Conservation (phyloP, 371 early-diverging fungal genomes). For the Entomophthora muscae region DNA sequence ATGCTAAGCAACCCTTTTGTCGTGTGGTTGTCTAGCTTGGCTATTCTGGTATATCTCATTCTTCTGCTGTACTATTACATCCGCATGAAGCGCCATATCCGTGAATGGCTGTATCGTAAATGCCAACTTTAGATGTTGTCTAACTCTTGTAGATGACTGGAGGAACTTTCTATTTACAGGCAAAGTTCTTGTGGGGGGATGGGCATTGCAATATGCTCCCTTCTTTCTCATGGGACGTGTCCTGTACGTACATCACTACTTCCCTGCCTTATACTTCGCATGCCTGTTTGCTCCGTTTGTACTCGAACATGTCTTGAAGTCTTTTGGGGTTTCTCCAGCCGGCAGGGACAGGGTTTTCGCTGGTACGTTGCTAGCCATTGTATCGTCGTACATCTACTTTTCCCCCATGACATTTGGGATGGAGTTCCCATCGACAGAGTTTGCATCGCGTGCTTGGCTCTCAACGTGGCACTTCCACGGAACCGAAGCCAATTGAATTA, state of each 20-base stretch:
- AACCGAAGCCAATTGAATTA: neutral
- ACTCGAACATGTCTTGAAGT: constrained; percentile 28
- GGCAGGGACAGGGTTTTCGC: constrained; percentile 6
- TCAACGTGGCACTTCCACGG: constrained; percentile 1
- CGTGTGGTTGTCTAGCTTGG: constrained; percentile 74
- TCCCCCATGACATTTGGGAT: constrained; percentile 6
- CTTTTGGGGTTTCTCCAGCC: constrained; percentile 20
- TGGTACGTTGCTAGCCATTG: neutral
- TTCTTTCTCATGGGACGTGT: constrained; percentile 97
- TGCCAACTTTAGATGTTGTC: neutral
- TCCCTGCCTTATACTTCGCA: constrained; percentile 92
- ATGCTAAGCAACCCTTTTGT: constrained; percentile 91
- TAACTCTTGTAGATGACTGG: constrained; percentile 36
- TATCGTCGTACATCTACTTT: neutral
- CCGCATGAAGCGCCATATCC: constrained; percentile 43
- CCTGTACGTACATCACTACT: constrained; percentile 96
- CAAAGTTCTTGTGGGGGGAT: constrained; percentile 66
- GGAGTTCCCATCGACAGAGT: neutral
- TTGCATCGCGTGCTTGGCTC: neutral
- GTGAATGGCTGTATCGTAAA: constrained; percentile 26
- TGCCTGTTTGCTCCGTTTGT: constrained; percentile 50
- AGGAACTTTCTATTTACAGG: constrained; percentile 54
- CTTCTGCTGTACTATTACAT: constrained; percentile 32
- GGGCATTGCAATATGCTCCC: constrained; percentile 92
- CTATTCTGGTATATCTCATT: constrained; percentile 30